Evolutionary conservation across 2,329 filamentous ascomycete species (phyloP).

Genomic region (Fusarium fujikuroi): DNA sequence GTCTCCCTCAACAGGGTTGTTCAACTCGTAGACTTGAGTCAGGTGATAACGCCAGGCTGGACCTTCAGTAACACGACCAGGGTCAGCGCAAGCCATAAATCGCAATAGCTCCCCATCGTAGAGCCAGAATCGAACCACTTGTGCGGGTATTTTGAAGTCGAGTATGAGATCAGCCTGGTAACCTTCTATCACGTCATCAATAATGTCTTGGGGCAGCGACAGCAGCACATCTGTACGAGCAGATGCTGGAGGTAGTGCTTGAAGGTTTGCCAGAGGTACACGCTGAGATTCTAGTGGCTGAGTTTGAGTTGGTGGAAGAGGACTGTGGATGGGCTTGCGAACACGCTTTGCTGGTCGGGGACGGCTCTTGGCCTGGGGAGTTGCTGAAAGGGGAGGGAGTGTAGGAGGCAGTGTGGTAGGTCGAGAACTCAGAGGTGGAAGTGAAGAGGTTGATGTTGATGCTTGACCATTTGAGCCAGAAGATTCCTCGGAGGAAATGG

Average conservation of each 20-base stretch:
- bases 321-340: constrained; percentile 46
- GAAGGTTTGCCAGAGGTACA: constrained; percentile 61
- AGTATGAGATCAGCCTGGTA: constrained; percentile 66
- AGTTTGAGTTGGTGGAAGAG: constrained; percentile 42
- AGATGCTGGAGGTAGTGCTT: constrained; percentile 59
- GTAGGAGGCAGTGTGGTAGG: constrained; percentile 30
- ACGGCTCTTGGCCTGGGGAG: constrained; percentile 15
- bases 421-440: constrained; percentile 20
- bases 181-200: constrained; percentile 61
- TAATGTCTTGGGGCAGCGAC: constrained; percentile 58
- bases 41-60: constrained; percentile 46
- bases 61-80: constrained; percentile 48
- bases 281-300: constrained; percentile 58
- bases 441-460: constrained; percentile 21
- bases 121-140: constrained; percentile 71
- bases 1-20: constrained; percentile 64
- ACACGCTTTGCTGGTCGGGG: constrained; percentile 25
- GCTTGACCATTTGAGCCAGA: constrained; percentile 15
- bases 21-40: constrained; percentile 68
- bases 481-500: constrained; percentile 26
- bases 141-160: constrained; percentile 63
- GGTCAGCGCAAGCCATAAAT: constrained; percentile 68
- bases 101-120: constrained; percentile 64
- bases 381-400: constrained; percentile 26
- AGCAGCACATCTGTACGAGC: constrained; percentile 65